phyloP scores from a whole-genome alignment of 2,329 filamentous ascomycete genomes.

The Claviceps capensis region DNA sequence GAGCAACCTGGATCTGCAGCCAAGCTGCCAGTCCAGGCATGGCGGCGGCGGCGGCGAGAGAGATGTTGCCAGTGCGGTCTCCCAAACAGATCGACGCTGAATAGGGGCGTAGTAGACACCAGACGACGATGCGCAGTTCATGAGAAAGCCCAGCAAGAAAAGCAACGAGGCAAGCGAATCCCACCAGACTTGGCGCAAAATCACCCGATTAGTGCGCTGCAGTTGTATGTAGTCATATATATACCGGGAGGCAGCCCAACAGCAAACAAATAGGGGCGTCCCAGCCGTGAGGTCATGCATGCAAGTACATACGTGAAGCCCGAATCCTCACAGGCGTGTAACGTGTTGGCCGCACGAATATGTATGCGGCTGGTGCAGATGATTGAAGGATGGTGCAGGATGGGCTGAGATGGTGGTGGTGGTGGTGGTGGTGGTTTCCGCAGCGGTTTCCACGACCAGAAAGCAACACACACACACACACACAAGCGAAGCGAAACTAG shows the following conservation, averaged over 20 bases:
- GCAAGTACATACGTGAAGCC: background rate
- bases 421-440: too few species aligned
- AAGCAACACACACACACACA: too few species aligned
- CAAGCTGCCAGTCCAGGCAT: constrained; percentile 16
- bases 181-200: background rate
- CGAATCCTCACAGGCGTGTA: too few species aligned
- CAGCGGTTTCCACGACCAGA: too few species aligned
- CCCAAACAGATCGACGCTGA: background rate
- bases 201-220: background rate
- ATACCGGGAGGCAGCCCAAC: background rate
- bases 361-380: too few species aligned
- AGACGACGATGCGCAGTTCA: background rate
- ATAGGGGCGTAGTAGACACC: background rate
- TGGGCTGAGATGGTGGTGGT: too few species aligned
- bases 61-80: too few species aligned
- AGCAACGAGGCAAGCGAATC: background rate
- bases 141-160: background rate
- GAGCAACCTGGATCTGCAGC: constrained; percentile 16
- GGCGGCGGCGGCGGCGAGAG: background rate
- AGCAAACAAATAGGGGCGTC: background rate
- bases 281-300: constrained; percentile 1
- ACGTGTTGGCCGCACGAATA: too few species aligned
- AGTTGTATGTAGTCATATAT: background rate
- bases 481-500: too few species aligned
- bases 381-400: too few species aligned